Conservation (phyloP, 192 early-diverging fungal genomes). For the Polychytrium aggregatum region DNA sequence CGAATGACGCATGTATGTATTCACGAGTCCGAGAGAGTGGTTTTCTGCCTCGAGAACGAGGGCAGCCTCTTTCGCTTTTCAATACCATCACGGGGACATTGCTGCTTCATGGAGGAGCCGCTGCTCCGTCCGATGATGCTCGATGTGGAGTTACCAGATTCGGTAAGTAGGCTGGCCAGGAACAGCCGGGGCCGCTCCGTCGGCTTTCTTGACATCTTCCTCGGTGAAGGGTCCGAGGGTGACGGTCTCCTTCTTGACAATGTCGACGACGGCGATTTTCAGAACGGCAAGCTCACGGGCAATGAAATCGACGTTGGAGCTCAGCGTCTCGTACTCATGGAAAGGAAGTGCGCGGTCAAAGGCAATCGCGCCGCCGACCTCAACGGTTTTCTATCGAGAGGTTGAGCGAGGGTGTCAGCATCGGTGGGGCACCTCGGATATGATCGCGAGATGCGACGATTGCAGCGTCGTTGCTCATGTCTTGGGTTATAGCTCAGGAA, state of each 20-base stretch:
- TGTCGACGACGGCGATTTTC: constrained; percentile 21
- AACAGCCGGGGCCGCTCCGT: constrained; percentile 14
- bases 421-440: neutral
- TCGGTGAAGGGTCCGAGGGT: neutral
- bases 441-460: neutral
- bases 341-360: constrained; percentile 77
- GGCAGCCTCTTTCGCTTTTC: no score
- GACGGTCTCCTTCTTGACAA: constrained; percentile 16
- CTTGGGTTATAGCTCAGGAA: neutral
- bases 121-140: no score
- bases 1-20: no score
- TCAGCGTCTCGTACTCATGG: constrained; percentile 65
- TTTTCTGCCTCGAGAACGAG: no score
- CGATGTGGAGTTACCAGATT: constrained; percentile 9
- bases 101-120: no score
- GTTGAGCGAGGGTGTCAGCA: neutral
- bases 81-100: no score
- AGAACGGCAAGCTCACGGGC: constrained; percentile 27
- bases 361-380: constrained; percentile 47
- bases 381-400: constrained; percentile 71
- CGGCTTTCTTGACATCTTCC: constrained; percentile 25
- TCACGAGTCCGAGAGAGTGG: no score
- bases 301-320: constrained; percentile 32
- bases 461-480: neutral
- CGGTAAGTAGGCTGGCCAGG: constrained; percentile 28